These are phyloP conservation scores for Rhytidhysteron rufulum DNA, from an alignment of 2,329 filamentous ascomycete species.

Conservation along the genomic window DNA sequence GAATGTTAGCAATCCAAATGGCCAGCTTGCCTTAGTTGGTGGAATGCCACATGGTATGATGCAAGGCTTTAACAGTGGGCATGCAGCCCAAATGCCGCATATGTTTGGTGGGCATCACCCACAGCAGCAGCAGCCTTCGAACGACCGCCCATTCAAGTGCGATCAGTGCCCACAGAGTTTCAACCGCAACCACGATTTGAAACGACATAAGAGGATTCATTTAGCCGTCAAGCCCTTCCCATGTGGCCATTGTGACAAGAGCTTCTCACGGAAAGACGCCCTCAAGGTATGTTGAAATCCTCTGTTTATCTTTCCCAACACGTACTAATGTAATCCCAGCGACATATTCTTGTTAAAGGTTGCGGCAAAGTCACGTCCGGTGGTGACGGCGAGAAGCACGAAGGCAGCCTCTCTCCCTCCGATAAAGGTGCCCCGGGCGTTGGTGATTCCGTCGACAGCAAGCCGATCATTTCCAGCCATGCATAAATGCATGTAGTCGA, in stretches of 20 bases:
- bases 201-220: conserved; percentile 93
- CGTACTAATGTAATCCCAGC: conserved; percentile 41
- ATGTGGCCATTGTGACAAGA: conserved; percentile 88
- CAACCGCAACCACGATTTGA: conserved; percentile 93
- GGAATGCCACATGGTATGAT: conserved; percentile 55
- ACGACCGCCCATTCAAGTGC: conserved; percentile 91
- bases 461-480: conserved; percentile 21
- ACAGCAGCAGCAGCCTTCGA: conserved; percentile 51
- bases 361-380: conserved; percentile 52
- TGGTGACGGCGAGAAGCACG: conserved; percentile 24
- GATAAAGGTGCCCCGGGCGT: conserved; percentile 13
- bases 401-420: conserved; percentile 27
- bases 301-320: conserved; percentile 40
- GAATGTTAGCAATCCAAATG: conserved; percentile 70
- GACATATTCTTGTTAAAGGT: conserved; percentile 65
- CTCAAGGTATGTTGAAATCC: conserved; percentile 69
- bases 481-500: conserved; percentile 12
- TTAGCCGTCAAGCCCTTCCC: conserved; percentile 93
- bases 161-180: conserved; percentile 90
- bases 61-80: conserved; percentile 58
- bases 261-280: conserved; percentile 93
- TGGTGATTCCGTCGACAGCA: conserved; percentile 24
- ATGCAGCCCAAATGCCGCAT: conserved; percentile 62
- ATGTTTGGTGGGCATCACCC: conserved; percentile 52
- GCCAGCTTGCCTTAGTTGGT: conserved; percentile 68